These are phyloP conservation scores for Strombidium stylifer DNA, from an alignment of 73 alveolate genomes.

Conservation along the genomic window DNA sequence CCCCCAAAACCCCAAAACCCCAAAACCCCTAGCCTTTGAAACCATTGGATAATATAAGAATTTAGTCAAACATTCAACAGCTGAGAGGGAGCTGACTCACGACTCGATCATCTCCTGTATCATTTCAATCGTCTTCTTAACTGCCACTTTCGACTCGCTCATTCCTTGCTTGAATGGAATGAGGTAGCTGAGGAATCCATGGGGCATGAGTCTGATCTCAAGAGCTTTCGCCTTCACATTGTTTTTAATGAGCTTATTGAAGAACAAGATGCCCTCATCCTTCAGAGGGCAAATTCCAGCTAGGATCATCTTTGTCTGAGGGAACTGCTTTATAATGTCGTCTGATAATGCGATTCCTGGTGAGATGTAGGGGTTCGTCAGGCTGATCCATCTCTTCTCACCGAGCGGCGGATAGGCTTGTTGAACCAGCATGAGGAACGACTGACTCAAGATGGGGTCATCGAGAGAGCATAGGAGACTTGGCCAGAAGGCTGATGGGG, in stretches of 20 bases:
- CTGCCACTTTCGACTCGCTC: too few relatives aligned
- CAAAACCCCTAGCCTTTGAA: too few relatives aligned
- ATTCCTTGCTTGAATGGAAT: too few relatives aligned
- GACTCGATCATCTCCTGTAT: too few relatives aligned
- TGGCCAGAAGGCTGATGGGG: slow-evolving; percentile 74
- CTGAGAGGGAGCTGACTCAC: too few relatives aligned
- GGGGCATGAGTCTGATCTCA: slow-evolving; percentile 59
- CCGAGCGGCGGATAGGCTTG: slow-evolving; percentile 72
- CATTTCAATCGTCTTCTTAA: too few relatives aligned
- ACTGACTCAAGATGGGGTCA: slow-evolving; percentile 87
- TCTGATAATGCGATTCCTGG: slow-evolving; percentile 56
- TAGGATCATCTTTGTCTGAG: slow-evolving; percentile 64
- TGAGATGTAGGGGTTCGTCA: slow-evolving; percentile 66
- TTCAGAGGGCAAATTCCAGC: slow-evolving; percentile 80
- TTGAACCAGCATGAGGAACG: slow-evolving; percentile 78
- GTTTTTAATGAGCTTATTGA: neutral
- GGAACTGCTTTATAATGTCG: slow-evolving; percentile 58
- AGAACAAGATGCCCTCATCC: slow-evolving; percentile 50
- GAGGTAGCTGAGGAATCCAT: slow-evolving; percentile 46
- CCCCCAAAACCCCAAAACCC: too few relatives aligned
- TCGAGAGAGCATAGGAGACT: slow-evolving; percentile 74
- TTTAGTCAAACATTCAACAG: too few relatives aligned
- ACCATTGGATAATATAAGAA: too few relatives aligned
- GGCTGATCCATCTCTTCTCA: too few relatives aligned
- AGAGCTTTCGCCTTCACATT: slow-evolving; percentile 33